Percentiles rank a stretch among this genome's conserved stretches.
Evolutionary conservation across 2,329 filamentous ascomycete species (phyloP).

Genomic region (Scytalidium lignicola): DNA sequence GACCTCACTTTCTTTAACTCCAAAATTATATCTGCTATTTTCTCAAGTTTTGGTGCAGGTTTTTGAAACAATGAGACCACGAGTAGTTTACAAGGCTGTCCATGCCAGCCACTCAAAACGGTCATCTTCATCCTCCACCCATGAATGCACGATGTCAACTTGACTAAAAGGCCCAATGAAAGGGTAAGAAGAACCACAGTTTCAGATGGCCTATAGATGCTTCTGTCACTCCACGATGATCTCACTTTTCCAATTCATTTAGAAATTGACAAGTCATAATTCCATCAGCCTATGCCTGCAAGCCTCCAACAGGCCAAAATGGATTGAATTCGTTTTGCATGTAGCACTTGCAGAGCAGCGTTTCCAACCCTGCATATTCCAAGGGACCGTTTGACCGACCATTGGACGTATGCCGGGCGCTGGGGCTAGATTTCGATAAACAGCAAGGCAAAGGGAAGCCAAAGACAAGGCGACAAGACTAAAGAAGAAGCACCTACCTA

Average conservation of each 20-base stretch:
- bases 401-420: slow-evolving; percentile 4
- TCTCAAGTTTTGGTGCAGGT: too few relatives aligned
- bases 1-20: too few relatives aligned
- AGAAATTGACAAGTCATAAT: slow-evolving; percentile 6
- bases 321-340: slow-evolving; percentile 5
- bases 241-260: neutral
- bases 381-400: neutral
- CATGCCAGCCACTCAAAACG: neutral
- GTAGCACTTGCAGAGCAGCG: slow-evolving; percentile 12
- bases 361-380: slow-evolving; percentile 4
- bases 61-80: too few relatives aligned
- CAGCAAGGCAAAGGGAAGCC: slow-evolving; percentile 7
- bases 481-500: slow-evolving; percentile 2
- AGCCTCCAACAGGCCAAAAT: slow-evolving; percentile 4
- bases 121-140: neutral
- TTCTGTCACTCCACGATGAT: neutral
- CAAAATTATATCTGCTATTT: too few relatives aligned
- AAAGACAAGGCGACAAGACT: slow-evolving; percentile 20
- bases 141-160: neutral
- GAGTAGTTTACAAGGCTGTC: neutral
- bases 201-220: neutral
- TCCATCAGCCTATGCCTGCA: slow-evolving; percentile 7
- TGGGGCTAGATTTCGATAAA: slow-evolving; percentile 4
- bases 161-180: neutral
- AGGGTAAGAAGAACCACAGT: neutral